Evolutionary conservation across 2,329 filamentous ascomycete genomes (phyloP), one percentile per base, ranked within the genome.

Genomic region (Cryphonectria japonica): DNA sequence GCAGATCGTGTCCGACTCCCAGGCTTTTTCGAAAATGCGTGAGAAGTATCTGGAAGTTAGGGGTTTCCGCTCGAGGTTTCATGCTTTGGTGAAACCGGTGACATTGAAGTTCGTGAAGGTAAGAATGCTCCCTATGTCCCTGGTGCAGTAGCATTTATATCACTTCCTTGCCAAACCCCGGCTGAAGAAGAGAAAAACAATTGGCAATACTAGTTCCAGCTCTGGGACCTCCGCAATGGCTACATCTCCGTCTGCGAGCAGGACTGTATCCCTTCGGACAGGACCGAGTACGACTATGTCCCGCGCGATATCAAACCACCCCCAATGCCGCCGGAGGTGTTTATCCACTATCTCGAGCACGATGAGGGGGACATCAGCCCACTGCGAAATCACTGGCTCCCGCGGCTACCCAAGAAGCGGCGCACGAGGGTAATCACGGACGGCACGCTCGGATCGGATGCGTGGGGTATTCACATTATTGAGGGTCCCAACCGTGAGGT

Each of bases 211-310:
- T 94, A 0, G 93, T 97, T 79, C 85, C 87, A 69, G 83, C 89
- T 19, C 85, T 97, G 1, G 92, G 93, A 0, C 95, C 98, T 77
- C 83, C 93, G 96, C n/a, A 87, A 88, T 75, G 93, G 95, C 3
- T 89, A 89, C 65, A 96, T 99, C 80, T 94, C 93, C 78, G 99
- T 99, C 73, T 96, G 93, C 0, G 96, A 99, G 78, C 96, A 99
- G 19, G 26, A 22, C 26, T 60, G 57, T n/a, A 54, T 54, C n/a
- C 50, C 50, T n/a, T 29, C 50, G 50, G n/a, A 54, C 50, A 54
- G 50, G n/a, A 26, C n/a, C n/a, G 41, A 62, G 26, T 68, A 68
- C 41, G 67, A 63, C 9, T 68, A 68, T 57, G 19, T 19, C 16
- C 66, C 66, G 46, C 7, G 66, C 57, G 57, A 34, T 43, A 34